phyloP scores from a whole-genome alignment of 2,329 filamentous ascomycete genomes.

The Alternaria conjuncta region DNA sequence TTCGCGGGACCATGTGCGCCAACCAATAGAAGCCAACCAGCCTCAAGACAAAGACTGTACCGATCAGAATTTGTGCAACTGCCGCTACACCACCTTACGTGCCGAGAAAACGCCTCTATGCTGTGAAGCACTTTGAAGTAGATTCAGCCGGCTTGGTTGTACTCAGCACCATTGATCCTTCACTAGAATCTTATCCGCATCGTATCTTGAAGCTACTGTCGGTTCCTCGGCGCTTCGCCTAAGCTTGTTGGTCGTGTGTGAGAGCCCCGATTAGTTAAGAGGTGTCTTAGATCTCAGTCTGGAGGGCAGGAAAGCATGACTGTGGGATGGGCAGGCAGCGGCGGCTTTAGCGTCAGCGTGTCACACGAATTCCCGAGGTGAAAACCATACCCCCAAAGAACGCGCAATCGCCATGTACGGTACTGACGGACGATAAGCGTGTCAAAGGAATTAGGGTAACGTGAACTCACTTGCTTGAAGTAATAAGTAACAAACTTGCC shows the following conservation, averaged over 20 bases:
- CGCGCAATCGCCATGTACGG: background rate
- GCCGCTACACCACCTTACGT: background rate
- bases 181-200: background rate
- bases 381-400: background rate
- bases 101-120: constrained; percentile 9
- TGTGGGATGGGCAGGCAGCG: background rate
- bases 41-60: background rate
- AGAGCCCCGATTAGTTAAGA: background rate
- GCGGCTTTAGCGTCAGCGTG: background rate
- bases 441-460: background rate
- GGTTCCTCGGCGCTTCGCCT: background rate
- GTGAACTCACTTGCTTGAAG: background rate
- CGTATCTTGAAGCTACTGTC: background rate
- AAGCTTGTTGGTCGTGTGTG: background rate
- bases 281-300: background rate
- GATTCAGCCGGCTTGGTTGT: constrained; percentile 1
- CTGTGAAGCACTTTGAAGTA: constrained; percentile 16
- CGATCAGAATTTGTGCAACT: background rate
- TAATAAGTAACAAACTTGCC: background rate
- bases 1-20: background rate
- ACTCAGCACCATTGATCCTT: background rate
- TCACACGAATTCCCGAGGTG: background rate
- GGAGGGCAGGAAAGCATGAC: background rate
- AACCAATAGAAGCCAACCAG: background rate
- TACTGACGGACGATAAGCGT: too few relatives aligned